Conservation (phyloP, 1,284 basidiomycete species). For the Hemileia vastatrix region DNA sequence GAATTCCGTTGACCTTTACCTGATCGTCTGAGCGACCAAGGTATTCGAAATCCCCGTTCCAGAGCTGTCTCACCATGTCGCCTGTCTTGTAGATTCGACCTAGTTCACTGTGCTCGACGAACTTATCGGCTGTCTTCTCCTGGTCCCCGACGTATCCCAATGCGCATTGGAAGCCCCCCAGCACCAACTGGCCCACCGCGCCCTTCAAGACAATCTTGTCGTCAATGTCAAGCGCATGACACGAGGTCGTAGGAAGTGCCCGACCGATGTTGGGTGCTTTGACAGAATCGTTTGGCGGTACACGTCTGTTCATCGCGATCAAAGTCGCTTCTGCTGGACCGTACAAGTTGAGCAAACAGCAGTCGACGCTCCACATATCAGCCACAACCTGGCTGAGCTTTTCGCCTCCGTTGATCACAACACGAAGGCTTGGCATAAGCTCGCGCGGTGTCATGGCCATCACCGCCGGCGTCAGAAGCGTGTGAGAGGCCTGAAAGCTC, state of each 20-base stretch:
- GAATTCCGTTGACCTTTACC: slow-evolving; percentile 46
- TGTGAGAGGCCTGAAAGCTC: slow-evolving; percentile 37
- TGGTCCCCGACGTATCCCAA: slow-evolving; percentile 39
- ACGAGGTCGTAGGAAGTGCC: slow-evolving; percentile 41
- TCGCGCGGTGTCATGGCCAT: slow-evolving; percentile 43
- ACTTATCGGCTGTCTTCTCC: slow-evolving; percentile 41
- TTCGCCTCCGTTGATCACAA: slow-evolving; percentile 46
- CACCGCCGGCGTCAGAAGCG: slow-evolving; percentile 45
- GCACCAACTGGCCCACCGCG: slow-evolving; percentile 44
- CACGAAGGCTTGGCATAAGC: slow-evolving; percentile 37
- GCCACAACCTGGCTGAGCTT: slow-evolving; percentile 46
- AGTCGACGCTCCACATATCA: slow-evolving; percentile 43
- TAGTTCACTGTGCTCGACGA: slow-evolving; percentile 37
- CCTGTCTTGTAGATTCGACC: slow-evolving; percentile 41
- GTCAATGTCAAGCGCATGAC: slow-evolving; percentile 35
- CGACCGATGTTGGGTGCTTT: slow-evolving; percentile 46
- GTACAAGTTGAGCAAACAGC: slow-evolving; percentile 41
- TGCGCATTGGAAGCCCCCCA: too few species aligned
- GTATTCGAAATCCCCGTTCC: slow-evolving; percentile 43
- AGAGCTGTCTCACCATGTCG: slow-evolving; percentile 40
- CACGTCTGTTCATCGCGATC: slow-evolving; percentile 39
- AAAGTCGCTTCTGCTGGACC: slow-evolving; percentile 43
- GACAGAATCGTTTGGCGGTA: slow-evolving; percentile 36
- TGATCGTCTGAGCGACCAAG: slow-evolving; percentile 46
- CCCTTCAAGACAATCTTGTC: slow-evolving; percentile 41